A percentile compares a stretch with the other conserved stretches of the same genome.
Evolutionary conservation across 2,329 filamentous ascomycete genomes (phyloP).

Genomic region (Gaeumannomyces sp.): DNA sequence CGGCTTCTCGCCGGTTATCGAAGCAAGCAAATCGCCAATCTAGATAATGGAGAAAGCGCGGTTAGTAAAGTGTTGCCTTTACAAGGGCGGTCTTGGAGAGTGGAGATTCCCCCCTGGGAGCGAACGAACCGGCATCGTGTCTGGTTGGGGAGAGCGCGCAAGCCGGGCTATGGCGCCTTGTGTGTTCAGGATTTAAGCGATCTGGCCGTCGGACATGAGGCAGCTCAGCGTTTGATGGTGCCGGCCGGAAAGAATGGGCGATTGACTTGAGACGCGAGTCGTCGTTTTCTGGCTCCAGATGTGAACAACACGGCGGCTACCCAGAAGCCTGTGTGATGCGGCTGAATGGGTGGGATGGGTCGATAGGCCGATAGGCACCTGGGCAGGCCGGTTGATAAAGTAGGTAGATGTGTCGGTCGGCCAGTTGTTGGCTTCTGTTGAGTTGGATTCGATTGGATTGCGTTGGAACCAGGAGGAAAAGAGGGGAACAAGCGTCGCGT

Average conservation of each 20-base stretch:
- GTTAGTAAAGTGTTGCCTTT: not conserved
- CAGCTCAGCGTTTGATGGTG: not conserved
- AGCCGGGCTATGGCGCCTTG: not conserved
- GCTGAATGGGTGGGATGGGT: not conserved
- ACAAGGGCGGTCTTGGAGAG: not conserved
- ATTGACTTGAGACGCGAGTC: not conserved
- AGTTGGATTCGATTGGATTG: not conserved
- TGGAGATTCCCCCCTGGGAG: not conserved
- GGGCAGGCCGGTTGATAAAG: slow-evolving; percentile 3
- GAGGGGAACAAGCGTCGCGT: not conserved
- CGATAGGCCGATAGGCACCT: not conserved
- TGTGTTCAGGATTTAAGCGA: not conserved
- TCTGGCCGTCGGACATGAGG: not conserved
- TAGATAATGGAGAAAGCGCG: slow-evolving; percentile 16
- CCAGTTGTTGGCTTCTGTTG: not conserved
- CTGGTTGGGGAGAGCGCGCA: not conserved
- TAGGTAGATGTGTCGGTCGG: not conserved
- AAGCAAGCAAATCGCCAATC: slow-evolving; percentile 54
- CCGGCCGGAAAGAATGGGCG: not conserved
- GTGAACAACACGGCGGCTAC: not conserved
- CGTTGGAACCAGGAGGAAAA: not conserved
- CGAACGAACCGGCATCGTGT: slow-evolving; percentile 32
- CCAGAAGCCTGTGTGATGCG: not conserved
- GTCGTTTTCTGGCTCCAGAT: not conserved
- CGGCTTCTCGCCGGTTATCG: slow-evolving; percentile 52